Base-by-base conservation (phyloP, 495 filamentous ascomycete species). In the Penicillium diatomitis region DNA sequence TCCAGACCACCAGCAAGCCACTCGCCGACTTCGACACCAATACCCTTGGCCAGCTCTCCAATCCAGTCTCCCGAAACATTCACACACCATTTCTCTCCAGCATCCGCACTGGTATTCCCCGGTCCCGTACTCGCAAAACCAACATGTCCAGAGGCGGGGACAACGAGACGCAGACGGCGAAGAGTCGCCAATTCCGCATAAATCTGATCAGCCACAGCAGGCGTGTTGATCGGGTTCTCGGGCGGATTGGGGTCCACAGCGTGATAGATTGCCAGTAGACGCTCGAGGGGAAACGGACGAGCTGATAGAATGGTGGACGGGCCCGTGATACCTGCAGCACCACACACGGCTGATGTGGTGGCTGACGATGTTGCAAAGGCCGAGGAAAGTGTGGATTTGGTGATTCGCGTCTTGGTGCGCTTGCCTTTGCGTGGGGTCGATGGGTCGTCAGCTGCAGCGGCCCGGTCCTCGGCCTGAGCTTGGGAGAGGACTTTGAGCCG, bases 261-360 rank as follows among this genome's bases (percentile, higher is more conserved):
- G 29, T 84, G 82, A 55, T 91, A 90, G 29, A 98, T 94, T 0
- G 91, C 88, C 20, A 95, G 69, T 66, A 96, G 73, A 4, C 92
- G 75, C 69, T 98, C 92, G 7, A 96, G 68, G 11, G 87, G 79
- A 58, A 96, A 98, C 3, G 88, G 79, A 46, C 89, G 84, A 1
- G 71, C 71, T 10, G 90, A 84, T 8, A 86, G 81, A 4, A 95
- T 79, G 70, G 49, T 86, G 69, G 36, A 95, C 64, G 43, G 91
- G 56, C 67, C 86, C 75, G 54, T 86, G 70, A 75, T 66, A 28
- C 63, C 66, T 6, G 57, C 55, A 3, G 57, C 62, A 8, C 63
- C 62, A 6, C 62, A 59, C 5, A 58, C 54, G 8, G 68, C 67
- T 34, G 68, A 71, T 0, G 67, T 73, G 3, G 63, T 69, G 8